Conservation (phyloP, 371 early-diverging fungal genomes). For the Syncephalastrum racemosum region DNA sequence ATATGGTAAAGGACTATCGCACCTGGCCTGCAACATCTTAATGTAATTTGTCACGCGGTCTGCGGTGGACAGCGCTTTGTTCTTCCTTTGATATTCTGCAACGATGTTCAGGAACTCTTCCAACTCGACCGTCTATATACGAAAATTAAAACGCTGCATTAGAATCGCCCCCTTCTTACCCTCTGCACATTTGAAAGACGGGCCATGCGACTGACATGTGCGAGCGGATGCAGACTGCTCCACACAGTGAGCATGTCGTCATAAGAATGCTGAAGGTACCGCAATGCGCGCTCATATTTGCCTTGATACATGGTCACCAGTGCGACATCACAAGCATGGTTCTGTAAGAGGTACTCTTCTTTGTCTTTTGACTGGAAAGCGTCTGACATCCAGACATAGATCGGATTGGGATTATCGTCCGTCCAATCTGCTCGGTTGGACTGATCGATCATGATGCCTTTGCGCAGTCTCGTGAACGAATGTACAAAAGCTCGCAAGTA, state of each 20-base stretch:
- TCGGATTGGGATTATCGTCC: slow-evolving; percentile 50
- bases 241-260: slow-evolving; percentile 51
- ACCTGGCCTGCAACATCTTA: slow-evolving; percentile 15
- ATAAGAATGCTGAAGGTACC: slow-evolving; percentile 53
- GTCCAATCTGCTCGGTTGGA: slow-evolving; percentile 45
- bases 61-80: not conserved
- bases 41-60: slow-evolving; percentile 18
- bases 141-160: not conserved
- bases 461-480: slow-evolving; percentile 50
- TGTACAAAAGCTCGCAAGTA: slow-evolving; percentile 58
- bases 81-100: slow-evolving; percentile 30
- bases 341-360: slow-evolving; percentile 31
- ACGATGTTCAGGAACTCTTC: slow-evolving; percentile 56
- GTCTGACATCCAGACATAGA: slow-evolving; percentile 47
- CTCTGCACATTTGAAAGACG: slow-evolving; percentile 51
- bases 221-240: slow-evolving; percentile 57
- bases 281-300: slow-evolving; percentile 53
- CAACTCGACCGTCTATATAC: slow-evolving; percentile 56
- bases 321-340: slow-evolving; percentile 53
- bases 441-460: slow-evolving; percentile 41
- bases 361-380: slow-evolving; percentile 43
- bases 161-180: slow-evolving; percentile 26
- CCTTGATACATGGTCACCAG: slow-evolving; percentile 36
- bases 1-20: not conserved
- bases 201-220: slow-evolving; percentile 46